These are phyloP conservation scores for Crithidia thermophila DNA, from an alignment of 208 protist genomes.

Conservation along the genomic window DNA sequence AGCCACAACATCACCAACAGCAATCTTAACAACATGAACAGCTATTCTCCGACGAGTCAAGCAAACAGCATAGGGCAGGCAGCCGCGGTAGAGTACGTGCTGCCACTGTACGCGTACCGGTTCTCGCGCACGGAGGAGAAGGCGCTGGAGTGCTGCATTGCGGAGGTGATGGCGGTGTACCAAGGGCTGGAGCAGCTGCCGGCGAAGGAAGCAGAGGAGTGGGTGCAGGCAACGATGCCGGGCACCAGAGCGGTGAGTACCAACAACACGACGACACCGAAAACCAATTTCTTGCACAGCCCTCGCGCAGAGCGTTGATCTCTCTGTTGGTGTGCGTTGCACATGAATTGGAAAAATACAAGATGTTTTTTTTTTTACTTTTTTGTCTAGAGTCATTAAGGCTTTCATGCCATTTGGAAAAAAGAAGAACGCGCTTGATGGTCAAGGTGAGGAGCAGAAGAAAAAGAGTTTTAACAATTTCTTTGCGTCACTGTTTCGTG, in stretches of 20 bases:
- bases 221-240: not conserved
- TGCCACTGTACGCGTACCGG: constrained; percentile 50
- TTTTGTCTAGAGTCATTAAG: too few relatives aligned
- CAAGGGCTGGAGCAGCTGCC: constrained; percentile 34
- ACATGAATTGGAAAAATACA: too few relatives aligned
- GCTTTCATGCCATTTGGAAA: too few relatives aligned
- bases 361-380: too few relatives aligned
- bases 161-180: constrained; percentile 48
- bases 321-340: too few relatives aligned
- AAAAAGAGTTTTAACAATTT: too few relatives aligned
- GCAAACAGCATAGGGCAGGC: not conserved
- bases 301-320: too few relatives aligned
- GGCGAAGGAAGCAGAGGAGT: constrained; percentile 26
- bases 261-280: too few relatives aligned
- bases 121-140: constrained; percentile 49
- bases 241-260: not conserved
- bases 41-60: not conserved
- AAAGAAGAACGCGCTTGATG: not conserved
- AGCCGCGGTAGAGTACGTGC: constrained; percentile 23
- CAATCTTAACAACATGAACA: not conserved
- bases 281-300: too few relatives aligned
- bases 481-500: too few relatives aligned
- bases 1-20: not conserved
- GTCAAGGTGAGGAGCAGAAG: not conserved
- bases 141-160: constrained; percentile 46